A percentile compares a stretch with the other conserved stretches of the same genome.
Evolutionary conservation across 257 asterid species (phyloP).

Genomic region (Echites panduratus): DNA sequence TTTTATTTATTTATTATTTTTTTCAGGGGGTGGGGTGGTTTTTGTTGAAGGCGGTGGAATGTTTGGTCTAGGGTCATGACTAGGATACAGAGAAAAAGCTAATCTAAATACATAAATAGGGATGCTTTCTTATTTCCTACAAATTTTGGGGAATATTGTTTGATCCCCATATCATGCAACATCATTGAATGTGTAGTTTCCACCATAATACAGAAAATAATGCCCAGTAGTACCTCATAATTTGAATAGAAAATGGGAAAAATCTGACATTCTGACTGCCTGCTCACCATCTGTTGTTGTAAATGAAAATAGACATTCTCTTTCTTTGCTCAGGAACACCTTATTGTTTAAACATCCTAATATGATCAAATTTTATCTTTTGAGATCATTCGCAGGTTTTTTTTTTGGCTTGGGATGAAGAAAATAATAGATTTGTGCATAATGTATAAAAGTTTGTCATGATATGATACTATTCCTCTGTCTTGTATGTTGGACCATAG

Average conservation of each 20-base stretch:
- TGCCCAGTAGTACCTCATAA: background rate
- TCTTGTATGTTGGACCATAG: background rate
- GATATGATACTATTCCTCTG: background rate
- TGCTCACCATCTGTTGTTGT: background rate
- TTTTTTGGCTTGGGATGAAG: background rate
- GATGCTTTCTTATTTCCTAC: background rate
- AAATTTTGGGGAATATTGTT: background rate
- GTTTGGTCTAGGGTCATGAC: background rate
- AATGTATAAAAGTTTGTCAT: background rate
- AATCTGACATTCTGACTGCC: too few relatives aligned
- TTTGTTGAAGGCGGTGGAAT: too few relatives aligned
- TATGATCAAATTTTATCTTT: background rate
- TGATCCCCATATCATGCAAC: background rate
- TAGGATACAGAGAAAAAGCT: background rate
- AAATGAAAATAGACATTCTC: background rate
- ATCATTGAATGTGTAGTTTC: background rate
- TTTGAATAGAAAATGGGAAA: background rate
- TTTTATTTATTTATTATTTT: too few relatives aligned
- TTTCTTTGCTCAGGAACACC: background rate
- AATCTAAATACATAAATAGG: background rate
- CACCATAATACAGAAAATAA: background rate
- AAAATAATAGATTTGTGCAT: background rate
- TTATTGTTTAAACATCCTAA: background rate
- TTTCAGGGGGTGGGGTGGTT: background rate
- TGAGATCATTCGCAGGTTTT: background rate